Evolutionary conservation across 2,329 filamentous ascomycete genomes (phyloP).

Genomic region (Fusarium brachygibbosum): DNA sequence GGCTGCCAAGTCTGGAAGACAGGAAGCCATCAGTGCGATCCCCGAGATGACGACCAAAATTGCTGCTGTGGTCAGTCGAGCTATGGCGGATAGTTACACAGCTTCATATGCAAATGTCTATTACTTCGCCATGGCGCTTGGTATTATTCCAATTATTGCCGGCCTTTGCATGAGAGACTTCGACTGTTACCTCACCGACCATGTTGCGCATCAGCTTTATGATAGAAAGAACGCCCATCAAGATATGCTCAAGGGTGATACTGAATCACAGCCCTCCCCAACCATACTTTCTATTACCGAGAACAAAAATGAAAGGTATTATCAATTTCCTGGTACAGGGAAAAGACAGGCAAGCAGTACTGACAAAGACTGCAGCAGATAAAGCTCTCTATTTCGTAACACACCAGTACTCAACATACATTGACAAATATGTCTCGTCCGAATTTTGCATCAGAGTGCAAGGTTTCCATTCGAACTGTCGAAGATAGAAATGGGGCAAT

Average conservation of each 20-base stretch:
- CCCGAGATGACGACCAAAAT: background rate
- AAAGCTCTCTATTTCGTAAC: background rate
- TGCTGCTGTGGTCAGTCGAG: background rate
- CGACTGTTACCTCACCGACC: background rate
- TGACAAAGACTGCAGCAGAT: background rate
- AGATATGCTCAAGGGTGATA: background rate
- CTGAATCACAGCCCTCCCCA: background rate
- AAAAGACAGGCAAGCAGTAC: rapidly evolving
- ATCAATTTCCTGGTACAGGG: rapidly evolving
- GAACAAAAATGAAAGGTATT: background rate
- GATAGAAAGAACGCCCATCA: background rate
- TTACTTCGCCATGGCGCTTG: background rate
- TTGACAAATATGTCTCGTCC: rapidly evolving
- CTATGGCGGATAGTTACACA: background rate
- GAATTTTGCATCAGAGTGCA: background rate
- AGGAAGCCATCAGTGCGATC: background rate
- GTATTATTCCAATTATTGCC: background rate
- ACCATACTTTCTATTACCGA: background rate
- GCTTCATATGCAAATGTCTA: background rate
- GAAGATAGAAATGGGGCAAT: rapidly evolving
- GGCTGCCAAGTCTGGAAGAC: background rate
- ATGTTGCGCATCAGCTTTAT: background rate
- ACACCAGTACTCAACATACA: rapidly evolving
- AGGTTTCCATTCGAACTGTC: background rate
- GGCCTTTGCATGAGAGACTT: background rate